A percentile compares a stretch with the other conserved stretches of the same genome.
Conservation (phyloP, 2,329 filamentous ascomycete genomes). For the Biscogniauxia sp. region DNA sequence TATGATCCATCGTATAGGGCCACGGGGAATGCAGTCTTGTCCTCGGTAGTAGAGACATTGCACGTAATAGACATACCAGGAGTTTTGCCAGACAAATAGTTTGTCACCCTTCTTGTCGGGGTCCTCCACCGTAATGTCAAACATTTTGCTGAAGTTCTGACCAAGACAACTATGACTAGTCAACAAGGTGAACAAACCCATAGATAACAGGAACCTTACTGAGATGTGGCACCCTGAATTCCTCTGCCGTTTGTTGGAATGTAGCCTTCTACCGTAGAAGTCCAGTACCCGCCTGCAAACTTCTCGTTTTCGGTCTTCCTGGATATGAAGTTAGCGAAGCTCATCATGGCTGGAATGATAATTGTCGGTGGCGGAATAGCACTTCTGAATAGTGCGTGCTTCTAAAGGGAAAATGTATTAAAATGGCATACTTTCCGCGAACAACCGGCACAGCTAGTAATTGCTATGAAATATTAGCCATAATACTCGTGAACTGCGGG, state of each 20-base stretch:
- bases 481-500: neutral
- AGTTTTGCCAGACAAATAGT: slow-evolving; percentile 96
- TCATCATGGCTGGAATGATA: neutral
- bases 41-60: neutral
- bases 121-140: slow-evolving; percentile 95
- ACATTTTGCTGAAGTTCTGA: slow-evolving; percentile 99
- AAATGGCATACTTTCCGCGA: slow-evolving; percentile 56
- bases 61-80: slow-evolving; percentile 51
- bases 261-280: slow-evolving; percentile 94
- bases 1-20: neutral
- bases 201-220: slow-evolving; percentile 49
- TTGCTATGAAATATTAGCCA: slow-evolving; percentile 41
- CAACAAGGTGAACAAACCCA: neutral
- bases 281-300: slow-evolving; percentile 95
- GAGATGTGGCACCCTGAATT: slow-evolving; percentile 94
- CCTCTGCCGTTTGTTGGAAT: slow-evolving; percentile 94
- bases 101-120: slow-evolving; percentile 76
- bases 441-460: slow-evolving; percentile 93
- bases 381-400: neutral
- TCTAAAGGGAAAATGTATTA: neutral
- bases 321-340: neutral
- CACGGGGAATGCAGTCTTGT: neutral
- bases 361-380: slow-evolving; percentile 28
- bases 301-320: slow-evolving; percentile 96
- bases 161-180: slow-evolving; percentile 54